Conservation (phyloP, 495 filamentous ascomycete species). For the Xanthoparmelia taractica region DNA sequence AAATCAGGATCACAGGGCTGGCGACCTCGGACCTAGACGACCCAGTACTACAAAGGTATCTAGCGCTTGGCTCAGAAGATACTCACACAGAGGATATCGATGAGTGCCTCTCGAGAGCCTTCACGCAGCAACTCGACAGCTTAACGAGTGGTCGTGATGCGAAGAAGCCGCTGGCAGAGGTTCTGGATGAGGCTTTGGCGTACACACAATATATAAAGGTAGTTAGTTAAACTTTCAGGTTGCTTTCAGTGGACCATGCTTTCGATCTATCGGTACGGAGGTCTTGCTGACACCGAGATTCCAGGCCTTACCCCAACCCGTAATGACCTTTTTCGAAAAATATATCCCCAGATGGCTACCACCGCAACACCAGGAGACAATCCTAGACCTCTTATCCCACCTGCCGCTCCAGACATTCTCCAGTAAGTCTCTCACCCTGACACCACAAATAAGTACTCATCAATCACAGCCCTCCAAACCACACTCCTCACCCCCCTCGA, state of each 20-base stretch:
- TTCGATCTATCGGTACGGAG: neutral
- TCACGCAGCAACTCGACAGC: constrained; percentile 50
- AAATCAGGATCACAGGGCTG: constrained; percentile 36
- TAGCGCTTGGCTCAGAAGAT: constrained; percentile 56
- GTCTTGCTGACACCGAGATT: constrained; percentile 16
- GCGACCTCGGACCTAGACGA: constrained; percentile 59
- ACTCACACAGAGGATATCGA: constrained; percentile 49
- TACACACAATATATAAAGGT: constrained; percentile 63
- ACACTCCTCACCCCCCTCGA: constrained; percentile 53
- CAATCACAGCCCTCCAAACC: constrained; percentile 41
- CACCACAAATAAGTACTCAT: neutral
- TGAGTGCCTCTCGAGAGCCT: constrained; percentile 57
- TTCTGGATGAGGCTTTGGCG: constrained; percentile 50
- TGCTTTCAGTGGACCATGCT: neutral
- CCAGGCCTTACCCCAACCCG: constrained; percentile 54
- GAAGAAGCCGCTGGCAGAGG: constrained; percentile 31
- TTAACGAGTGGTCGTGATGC: constrained; percentile 44
- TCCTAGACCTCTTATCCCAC: constrained; percentile 60
- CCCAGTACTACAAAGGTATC: constrained; percentile 67
- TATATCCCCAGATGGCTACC: constrained; percentile 68
- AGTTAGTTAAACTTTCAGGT: constrained; percentile 20
- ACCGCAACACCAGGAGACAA: constrained; percentile 43
- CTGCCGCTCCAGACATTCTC: constrained; percentile 53
- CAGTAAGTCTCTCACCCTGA: constrained; percentile 30
- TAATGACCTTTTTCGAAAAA: constrained; percentile 53